Conservation (phyloP, 768 basidiomycete species). For the Lentinula detonsa region DNA sequence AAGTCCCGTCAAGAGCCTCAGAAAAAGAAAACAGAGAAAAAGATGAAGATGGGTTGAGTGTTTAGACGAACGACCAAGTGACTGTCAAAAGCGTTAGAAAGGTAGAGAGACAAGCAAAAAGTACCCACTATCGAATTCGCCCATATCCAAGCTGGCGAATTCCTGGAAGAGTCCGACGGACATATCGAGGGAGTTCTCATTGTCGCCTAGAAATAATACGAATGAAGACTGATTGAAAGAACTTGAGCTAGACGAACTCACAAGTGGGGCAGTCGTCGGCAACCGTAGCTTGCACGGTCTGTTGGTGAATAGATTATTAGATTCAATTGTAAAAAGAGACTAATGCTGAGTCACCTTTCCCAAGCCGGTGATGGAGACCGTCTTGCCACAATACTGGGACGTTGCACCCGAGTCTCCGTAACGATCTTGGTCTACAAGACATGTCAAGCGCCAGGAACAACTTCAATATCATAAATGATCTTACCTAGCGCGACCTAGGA, state of each 20-base stretch:
- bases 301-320: neutral
- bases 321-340: neutral
- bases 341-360: constrained; percentile 28
- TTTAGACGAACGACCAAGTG: neutral
- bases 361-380: constrained; percentile 55
- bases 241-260: neutral
- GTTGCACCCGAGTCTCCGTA: constrained; percentile 41
- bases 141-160: constrained; percentile 44
- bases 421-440: constrained; percentile 36
- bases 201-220: constrained; percentile 26
- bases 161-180: constrained; percentile 61
- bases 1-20: constrained; percentile 4
- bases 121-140: constrained; percentile 50
- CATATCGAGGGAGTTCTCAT: constrained; percentile 65
- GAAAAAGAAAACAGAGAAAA: neutral
- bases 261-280: constrained; percentile 81
- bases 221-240: neutral
- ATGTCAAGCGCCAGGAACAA: neutral
- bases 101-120: neutral
- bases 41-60: neutral
- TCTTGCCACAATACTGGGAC: constrained; percentile 61
- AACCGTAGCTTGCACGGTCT: constrained; percentile 55
- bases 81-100: neutral
- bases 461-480: constrained; percentile 11
- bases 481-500: constrained; percentile 50